A percentile compares a stretch with the other conserved stretches of the same genome.
Evolutionary conservation across 2,329 filamentous ascomycete genomes (phyloP).

Genomic region (Phaeosphaeria sp.): DNA sequence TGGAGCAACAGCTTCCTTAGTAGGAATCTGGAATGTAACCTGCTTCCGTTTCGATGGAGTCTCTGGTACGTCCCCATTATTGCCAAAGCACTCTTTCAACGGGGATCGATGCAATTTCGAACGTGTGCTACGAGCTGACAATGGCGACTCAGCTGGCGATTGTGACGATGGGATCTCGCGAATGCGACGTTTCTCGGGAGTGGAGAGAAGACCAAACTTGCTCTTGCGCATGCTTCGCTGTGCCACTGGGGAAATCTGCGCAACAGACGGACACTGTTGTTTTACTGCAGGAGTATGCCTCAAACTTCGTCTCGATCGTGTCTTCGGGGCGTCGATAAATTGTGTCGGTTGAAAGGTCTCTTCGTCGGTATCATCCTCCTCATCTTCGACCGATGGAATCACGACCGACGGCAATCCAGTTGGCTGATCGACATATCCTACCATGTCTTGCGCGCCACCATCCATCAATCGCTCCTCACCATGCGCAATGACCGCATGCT

Average conservation of each 20-base stretch:
- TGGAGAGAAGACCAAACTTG: constrained; percentile 39
- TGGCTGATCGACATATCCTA: not conserved
- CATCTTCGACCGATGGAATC: constrained; percentile 14
- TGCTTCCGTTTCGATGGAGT: constrained; percentile 41
- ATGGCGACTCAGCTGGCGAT: constrained; percentile 38
- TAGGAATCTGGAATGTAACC: constrained; percentile 32
- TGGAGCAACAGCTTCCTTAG: constrained; percentile 15
- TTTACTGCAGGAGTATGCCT: constrained; percentile 9
- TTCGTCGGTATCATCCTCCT: constrained; percentile 16
- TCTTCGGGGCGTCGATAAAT: constrained; percentile 28
- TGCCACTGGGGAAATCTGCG: not conserved
- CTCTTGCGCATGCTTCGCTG: constrained; percentile 13
- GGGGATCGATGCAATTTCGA: constrained; percentile 21
- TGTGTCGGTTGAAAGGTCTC: constrained; percentile 40
- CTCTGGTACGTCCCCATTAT: constrained; percentile 14
- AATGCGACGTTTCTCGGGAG: constrained; percentile 39
- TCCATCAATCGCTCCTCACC: not conserved
- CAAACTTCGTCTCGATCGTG: constrained; percentile 16
- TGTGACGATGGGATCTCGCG: constrained; percentile 46
- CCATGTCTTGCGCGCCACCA: not conserved
- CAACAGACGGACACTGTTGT: constrained; percentile 1
- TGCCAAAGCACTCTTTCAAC: constrained; percentile 21
- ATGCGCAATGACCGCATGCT: not conserved
- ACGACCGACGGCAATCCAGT: not conserved
- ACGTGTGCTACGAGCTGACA: constrained; percentile 37